Evolutionary conservation across 1,139 yeast genomes (phyloP), one percentile per base, ranked within the genome.

Genomic region (Hanseniaspora uvarum): DNA sequence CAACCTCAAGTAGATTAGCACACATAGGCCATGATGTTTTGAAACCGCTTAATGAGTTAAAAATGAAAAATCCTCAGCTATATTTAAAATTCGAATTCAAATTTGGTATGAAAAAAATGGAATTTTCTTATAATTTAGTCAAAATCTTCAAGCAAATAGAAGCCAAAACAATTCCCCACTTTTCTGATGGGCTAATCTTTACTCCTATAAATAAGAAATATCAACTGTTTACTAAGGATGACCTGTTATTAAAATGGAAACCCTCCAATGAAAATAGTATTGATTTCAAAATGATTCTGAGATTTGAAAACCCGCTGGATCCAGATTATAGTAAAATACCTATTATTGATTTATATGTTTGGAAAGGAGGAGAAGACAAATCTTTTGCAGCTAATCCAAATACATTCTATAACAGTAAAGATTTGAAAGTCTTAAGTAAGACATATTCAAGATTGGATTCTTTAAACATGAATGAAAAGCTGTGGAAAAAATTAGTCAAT

Each of bases 221-320:
- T 68, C 76, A 79, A 4, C 80, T 82, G 59, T 97, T 97, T 12
- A 64, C 65, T 14, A 89, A 97, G 0, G 97, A 92, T 66, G 77
- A 79, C 4, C 79, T 83, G 2, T 66, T 85, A 48, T 70, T 94
- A 55, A 94, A 94, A 68, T 94, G 99, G 99, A 94, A 94, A 63
- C 97, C 98, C 0, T 88, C 95, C 10, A 86, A 86, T 57, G 98
- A 92, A 67, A 94, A 94, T 63, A 83, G 96, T 0, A 77, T 94
- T 36, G 99, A 94, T 68, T 92, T 86, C 68, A 82, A 83, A 64
- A 67, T 94, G 57, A 77, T 78, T 38, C 67, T 92, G 50, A 78
- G 78, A 24, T 88, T 89, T 62, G 81, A 83, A 14, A 63, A 71
- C 50, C 84, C 67, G 56, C 80, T 78, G 52, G 95, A 87, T 63